A percentile compares a stretch with the other conserved stretches of the same genome.
phyloP scores from a whole-genome alignment of 129 eudicot species.

The Ambrosia artemisiifolia region DNA sequence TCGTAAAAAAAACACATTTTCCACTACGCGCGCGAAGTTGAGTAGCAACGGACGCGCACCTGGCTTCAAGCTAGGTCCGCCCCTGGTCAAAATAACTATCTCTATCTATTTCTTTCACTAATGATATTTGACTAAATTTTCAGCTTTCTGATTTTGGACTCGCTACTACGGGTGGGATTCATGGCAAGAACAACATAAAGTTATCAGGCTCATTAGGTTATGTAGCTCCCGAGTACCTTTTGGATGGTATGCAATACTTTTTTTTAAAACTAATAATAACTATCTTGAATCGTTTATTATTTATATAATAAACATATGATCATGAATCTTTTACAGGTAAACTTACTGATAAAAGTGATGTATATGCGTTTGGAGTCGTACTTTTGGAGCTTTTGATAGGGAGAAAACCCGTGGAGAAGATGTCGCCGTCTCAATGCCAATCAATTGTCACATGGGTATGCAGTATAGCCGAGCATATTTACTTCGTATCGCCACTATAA shows the following conservation, averaged over 20 bases:
- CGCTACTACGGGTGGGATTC: conserved; percentile 60
- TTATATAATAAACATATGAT: neutral
- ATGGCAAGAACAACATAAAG: conserved; percentile 59
- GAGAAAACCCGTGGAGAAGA: conserved; percentile 80
- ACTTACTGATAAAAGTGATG: conserved; percentile 93
- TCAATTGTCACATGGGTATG: conserved; percentile 88
- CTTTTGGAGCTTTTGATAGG: conserved; percentile 89
- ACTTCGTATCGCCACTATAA: neutral
- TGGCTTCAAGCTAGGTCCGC: no score
- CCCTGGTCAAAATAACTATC: neutral
- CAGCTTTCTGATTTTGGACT: conserved; percentile 97
- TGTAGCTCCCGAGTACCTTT: conserved; percentile 90
- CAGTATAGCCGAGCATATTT: neutral
- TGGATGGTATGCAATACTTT: conserved; percentile 61
- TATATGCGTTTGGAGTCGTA: conserved; percentile 89
- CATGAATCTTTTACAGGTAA: conserved; percentile 48
- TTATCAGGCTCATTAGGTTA: conserved; percentile 90
- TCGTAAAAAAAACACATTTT: no score
- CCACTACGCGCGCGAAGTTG: no score
- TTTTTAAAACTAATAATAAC: neutral
- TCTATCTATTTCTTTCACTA: neutral
- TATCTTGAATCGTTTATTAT: neutral
- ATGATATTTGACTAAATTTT: conserved; percentile 8
- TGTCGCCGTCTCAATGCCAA: conserved; percentile 67
- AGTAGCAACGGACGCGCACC: no score